Percentiles rank a stretch among this genome's conserved stretches.
Conservation (phyloP, 768 basidiomycete genomes). For the Suillus alpinus region DNA sequence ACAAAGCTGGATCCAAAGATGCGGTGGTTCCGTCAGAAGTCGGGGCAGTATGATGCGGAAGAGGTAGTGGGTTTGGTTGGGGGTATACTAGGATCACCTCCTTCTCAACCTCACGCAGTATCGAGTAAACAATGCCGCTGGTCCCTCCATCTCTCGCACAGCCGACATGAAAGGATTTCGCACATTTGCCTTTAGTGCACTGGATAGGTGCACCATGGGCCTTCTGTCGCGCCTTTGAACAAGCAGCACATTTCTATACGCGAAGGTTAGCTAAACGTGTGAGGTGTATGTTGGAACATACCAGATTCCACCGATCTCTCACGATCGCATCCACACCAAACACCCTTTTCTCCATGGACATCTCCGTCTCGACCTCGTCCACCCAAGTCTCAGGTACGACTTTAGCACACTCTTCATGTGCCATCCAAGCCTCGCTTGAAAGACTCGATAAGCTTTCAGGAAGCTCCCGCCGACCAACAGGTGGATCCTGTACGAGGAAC, state of each 20-base stretch:
- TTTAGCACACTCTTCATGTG: constrained; percentile 77
- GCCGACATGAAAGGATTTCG: constrained; percentile 89
- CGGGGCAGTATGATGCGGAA: constrained; percentile 2
- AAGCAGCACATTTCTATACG: constrained; percentile 86
- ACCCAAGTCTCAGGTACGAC: constrained; percentile 93
- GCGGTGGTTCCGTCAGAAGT: constrained; percentile 6
- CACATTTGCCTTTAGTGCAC: constrained; percentile 92
- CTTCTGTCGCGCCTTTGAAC: constrained; percentile 64
- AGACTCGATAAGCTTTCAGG: constrained; percentile 33
- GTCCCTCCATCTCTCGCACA: constrained; percentile 69
- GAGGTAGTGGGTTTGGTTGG: constrained; percentile 10
- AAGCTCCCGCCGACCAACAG: constrained; percentile 51
- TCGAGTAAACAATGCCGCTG: constrained; percentile 54
- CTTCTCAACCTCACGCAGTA: constrained; percentile 74
- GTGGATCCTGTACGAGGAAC: constrained; percentile 67
- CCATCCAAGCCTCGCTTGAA: constrained; percentile 53
- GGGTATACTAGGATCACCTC: constrained; percentile 68
- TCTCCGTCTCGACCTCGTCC: constrained; percentile 54
- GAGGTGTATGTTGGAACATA: constrained; percentile 35
- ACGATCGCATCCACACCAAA: constrained; percentile 88
- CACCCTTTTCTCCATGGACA: constrained; percentile 47
- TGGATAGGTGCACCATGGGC: constrained; percentile 83
- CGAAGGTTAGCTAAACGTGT: neutral
- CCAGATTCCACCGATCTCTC: constrained; percentile 91
- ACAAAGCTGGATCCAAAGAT: neutral